These are phyloP conservation scores for Colletotrichum endophyticum DNA, from an alignment of 2,329 filamentous ascomycete genomes.

Conservation along the genomic window DNA sequence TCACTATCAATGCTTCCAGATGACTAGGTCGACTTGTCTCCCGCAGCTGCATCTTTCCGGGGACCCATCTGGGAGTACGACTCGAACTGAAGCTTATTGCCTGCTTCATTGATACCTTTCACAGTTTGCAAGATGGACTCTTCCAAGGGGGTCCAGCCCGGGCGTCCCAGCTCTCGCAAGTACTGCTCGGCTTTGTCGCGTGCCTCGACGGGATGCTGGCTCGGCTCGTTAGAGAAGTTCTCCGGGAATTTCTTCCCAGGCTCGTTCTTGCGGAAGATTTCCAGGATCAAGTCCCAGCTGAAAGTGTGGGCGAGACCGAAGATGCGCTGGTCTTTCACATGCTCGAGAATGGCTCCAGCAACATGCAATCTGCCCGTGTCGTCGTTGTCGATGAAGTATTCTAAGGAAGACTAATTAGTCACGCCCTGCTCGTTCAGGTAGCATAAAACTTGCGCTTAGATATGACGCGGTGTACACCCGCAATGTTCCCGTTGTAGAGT, in stretches of 20 bases:
- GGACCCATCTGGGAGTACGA: neutral
- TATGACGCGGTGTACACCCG: neutral
- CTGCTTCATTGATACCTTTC: neutral
- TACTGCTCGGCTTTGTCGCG: neutral
- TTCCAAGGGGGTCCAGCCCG: neutral
- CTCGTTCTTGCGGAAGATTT: slow-evolving; percentile 24
- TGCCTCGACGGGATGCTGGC: neutral
- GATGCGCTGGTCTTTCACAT: slow-evolving; percentile 52
- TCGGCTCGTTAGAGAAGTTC: slow-evolving; percentile 22
- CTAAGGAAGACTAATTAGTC: slow-evolving; percentile 27
- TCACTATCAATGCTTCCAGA: neutral
- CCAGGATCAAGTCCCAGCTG: slow-evolving; percentile 48
- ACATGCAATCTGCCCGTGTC: slow-evolving; percentile 58
- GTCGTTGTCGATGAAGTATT: slow-evolving; percentile 48
- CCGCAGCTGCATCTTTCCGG: too few species aligned
- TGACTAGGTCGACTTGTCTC: neutral
- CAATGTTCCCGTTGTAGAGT: slow-evolving; percentile 24
- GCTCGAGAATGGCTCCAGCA: slow-evolving; percentile 50
- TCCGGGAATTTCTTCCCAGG: slow-evolving; percentile 23
- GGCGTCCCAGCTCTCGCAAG: neutral
- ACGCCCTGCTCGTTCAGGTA: neutral
- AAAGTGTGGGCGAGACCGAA: slow-evolving; percentile 55
- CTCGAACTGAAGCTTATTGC: neutral
- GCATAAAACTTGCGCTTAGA: neutral
- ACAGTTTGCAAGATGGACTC: neutral